Conservation (phyloP, 371 early-diverging fungal genomes). For the Syncephalastrum monosporum region DNA sequence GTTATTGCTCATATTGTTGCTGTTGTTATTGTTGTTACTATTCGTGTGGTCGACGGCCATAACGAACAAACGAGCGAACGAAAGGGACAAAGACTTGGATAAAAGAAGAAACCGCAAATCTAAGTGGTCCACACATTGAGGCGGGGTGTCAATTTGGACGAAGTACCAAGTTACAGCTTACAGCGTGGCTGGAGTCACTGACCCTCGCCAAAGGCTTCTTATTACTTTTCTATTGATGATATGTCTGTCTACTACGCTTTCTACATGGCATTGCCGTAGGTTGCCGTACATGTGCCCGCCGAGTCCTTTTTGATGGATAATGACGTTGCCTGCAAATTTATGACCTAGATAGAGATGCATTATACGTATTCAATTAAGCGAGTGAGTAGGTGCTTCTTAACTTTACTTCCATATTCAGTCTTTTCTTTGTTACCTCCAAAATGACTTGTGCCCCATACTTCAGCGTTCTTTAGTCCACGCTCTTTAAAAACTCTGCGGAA, state of each 20-base stretch:
- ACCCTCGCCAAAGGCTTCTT: slow-evolving; percentile 45
- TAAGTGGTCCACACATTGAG: too few species aligned
- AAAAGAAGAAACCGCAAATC: too few species aligned
- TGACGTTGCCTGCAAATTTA: slow-evolving; percentile 50
- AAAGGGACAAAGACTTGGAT: too few species aligned
- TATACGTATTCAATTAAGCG: not conserved
- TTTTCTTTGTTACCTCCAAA: slow-evolving; percentile 40
- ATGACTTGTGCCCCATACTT: slow-evolving; percentile 49
- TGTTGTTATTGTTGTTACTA: too few species aligned
- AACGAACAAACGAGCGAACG: too few species aligned
- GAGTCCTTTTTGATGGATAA: slow-evolving; percentile 44
- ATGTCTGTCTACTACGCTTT: slow-evolving; percentile 43
- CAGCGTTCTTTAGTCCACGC: slow-evolving; percentile 27
- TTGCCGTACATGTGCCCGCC: slow-evolving; percentile 55
- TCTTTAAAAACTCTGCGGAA: slow-evolving; percentile 27
- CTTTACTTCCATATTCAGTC: not conserved
- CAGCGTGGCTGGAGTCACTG: slow-evolving; percentile 26
- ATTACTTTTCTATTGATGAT: slow-evolving; percentile 41
- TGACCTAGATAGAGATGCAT: slow-evolving; percentile 28
- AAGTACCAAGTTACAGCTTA: too few species aligned
- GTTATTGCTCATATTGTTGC: too few species aligned
- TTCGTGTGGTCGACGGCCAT: too few species aligned
- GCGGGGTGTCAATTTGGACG: too few species aligned
- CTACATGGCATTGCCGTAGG: slow-evolving; percentile 46
- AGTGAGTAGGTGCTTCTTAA: too few species aligned